Evolutionary conservation across 345 rosid species (phyloP), one percentile per base, ranked within the genome.

Genomic region (Eucalyptus sideroxylon): DNA sequence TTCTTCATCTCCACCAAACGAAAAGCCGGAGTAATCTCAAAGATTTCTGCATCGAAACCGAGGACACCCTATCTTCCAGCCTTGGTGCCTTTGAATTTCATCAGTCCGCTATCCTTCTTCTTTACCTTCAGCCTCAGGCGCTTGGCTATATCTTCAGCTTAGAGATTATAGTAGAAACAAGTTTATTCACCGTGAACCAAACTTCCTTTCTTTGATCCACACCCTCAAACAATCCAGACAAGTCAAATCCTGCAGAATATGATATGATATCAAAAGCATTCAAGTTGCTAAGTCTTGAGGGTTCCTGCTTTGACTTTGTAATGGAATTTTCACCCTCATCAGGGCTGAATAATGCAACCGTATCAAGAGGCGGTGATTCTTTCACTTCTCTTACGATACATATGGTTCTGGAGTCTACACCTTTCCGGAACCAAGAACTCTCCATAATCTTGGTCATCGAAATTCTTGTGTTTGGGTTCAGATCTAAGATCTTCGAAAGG

Each of bases 221-320:
- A 86, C 93, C 95, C 88, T 95, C 97, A 11, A 97, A 96, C 88
- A 92, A 87, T 65, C 99, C 97, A 3, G 97, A 96, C 90, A 98
- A 93, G 86, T 97, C 95, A 45, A 96, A 96, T 21, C 97, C 97
- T 9, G 95, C 89, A 24, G 99, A 95, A 47, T 93, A 94, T 13
- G 99, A 95, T 82, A 98, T 98, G 37, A 98, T 95, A 65, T 96
- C 95, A 59, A 98, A 97, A 7, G 99, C 99, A 90, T 97, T 97
- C 93, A 97, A 90, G 94, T 96, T 95, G 89, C 92, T 89, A 67
- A 93, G 95, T 81, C 90, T 94, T 3, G 89, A 86, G 69, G 87
- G 82, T 59, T 92, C 96, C 89, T 89, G 91, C 88, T 93, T 93
- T 23, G 89, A 72, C 81, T 87, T 94, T 21, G 82, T 85, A 62